Percentiles rank a stretch among this genome's conserved stretches.
Conservation (phyloP, 2,329 filamentous ascomycete genomes). For the Aspergillus sp. region DNA sequence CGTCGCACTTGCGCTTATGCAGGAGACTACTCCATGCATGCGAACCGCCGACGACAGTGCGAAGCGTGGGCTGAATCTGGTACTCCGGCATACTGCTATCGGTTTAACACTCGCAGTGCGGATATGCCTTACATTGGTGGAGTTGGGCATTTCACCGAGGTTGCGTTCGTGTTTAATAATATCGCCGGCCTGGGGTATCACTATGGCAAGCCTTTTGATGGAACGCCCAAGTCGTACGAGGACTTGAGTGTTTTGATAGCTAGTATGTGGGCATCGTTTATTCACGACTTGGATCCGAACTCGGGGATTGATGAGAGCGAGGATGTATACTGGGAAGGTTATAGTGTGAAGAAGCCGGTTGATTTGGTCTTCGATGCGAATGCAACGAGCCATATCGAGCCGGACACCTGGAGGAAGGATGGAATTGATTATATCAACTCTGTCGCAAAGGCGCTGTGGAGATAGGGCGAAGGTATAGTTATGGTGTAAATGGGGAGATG, state of each 20-base stretch:
- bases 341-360: conserved; percentile 40
- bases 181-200: conserved; percentile 48
- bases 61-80: conserved; percentile 51
- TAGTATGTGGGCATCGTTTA: conserved; percentile 54
- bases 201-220: conserved; percentile 35
- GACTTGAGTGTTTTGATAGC: conserved; percentile 51
- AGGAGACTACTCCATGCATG: conserved; percentile 59
- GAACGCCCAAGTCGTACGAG: conserved; percentile 43
- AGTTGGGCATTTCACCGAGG: conserved; percentile 57
- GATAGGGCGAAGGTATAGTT: conserved; percentile 9
- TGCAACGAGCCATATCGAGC: conserved; percentile 42
- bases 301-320: conserved; percentile 21
- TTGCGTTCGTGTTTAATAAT: conserved; percentile 57
- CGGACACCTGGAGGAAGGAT: conserved; percentile 46
- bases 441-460: conserved; percentile 24
- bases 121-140: conserved; percentile 45
- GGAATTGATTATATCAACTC: conserved; percentile 34
- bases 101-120: conserved; percentile 56
- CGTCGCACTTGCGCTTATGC: conserved; percentile 55
- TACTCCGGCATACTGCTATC: conserved; percentile 59
- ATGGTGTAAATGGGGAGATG: no score
- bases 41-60: conserved; percentile 54
- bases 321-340: conserved; percentile 45
- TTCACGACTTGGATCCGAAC: conserved; percentile 49
- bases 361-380: conserved; percentile 55